A percentile compares a stretch with the other conserved stretches of the same genome.
phyloP scores from a whole-genome alignment of 1,284 basidiomycete species.

The Apiotrichum montevideense region DNA sequence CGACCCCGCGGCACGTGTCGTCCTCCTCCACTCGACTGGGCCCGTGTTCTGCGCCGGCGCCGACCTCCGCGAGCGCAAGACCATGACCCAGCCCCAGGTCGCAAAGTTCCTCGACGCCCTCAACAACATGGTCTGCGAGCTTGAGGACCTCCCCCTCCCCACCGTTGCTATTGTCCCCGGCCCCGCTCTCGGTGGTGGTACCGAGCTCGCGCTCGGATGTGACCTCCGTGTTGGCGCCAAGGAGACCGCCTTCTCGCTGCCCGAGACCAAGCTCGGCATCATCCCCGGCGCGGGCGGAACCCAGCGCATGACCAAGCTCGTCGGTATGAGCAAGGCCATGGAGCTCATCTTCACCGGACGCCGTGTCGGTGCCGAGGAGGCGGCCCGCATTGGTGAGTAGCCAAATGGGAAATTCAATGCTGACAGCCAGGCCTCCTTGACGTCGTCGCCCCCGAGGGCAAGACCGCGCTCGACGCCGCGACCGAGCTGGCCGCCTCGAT shows the following conservation, averaged over 20 bases:
- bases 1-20: slow-evolving; percentile 58
- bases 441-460: slow-evolving; percentile 51
- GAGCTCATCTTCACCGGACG: slow-evolving; percentile 78
- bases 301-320: slow-evolving; percentile 71
- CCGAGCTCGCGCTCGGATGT: slow-evolving; percentile 79
- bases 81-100: slow-evolving; percentile 70
- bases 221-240: slow-evolving; percentile 79
- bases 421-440: slow-evolving; percentile 44
- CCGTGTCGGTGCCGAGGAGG: slow-evolving; percentile 60
- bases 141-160: slow-evolving; percentile 76
- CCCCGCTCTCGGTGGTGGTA: slow-evolving; percentile 82
- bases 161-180: slow-evolving; percentile 91
- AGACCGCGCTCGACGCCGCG: slow-evolving; percentile 27
- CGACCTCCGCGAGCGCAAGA: slow-evolving; percentile 75
- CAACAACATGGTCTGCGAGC: slow-evolving; percentile 62
- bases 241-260: slow-evolving; percentile 61
- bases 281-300: slow-evolving; percentile 96
- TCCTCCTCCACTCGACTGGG: slow-evolving; percentile 70
- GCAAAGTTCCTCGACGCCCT: slow-evolving; percentile 72
- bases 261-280: slow-evolving; percentile 79
- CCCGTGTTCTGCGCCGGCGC: slow-evolving; percentile 85
- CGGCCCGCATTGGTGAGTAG: slow-evolving; percentile 63
- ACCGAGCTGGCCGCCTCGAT: slow-evolving; percentile 31
- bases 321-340: slow-evolving; percentile 78
- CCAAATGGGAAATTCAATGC: not conserved